A percentile compares a stretch with the other conserved stretches of the same genome.
Evolutionary conservation across 2,329 filamentous ascomycete species (phyloP).

Genomic region (Penicillium sp.): DNA sequence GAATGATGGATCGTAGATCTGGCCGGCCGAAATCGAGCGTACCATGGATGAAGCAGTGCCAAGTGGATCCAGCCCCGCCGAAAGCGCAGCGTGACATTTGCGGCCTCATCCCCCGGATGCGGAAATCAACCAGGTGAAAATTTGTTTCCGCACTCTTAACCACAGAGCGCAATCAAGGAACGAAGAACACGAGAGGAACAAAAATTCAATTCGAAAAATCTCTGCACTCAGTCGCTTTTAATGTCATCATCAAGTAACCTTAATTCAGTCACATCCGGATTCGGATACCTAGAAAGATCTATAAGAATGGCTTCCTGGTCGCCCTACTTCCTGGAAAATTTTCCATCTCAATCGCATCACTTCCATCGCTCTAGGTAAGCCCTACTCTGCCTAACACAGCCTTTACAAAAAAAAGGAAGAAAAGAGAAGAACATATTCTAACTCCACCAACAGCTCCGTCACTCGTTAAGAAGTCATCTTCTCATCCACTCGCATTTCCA

Average conservation of each 20-base stretch:
- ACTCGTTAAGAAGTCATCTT: conserved; percentile 20
- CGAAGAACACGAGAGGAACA: conserved; percentile 15
- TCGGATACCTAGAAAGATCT: conserved; percentile 15
- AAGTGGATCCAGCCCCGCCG: conserved; percentile 5
- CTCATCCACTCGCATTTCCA: conserved; percentile 18
- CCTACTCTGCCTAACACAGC: neutral
- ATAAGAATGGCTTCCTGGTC: conserved; percentile 19
- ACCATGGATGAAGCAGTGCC: neutral
- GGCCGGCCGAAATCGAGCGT: neutral
- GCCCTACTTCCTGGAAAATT: neutral
- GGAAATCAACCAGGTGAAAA: conserved; percentile 15
- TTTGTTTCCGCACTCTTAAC: conserved; percentile 5
- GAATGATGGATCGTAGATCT: neutral
- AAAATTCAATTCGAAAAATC: conserved; percentile 3
- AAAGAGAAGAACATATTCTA: neutral
- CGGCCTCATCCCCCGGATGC: conserved; percentile 21
- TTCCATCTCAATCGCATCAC: conserved; percentile 8
- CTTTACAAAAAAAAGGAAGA: too few species aligned
- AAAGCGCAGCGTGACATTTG: conserved; percentile 19
- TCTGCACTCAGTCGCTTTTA: neutral
- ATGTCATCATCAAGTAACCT: conserved; percentile 20
- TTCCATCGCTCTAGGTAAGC: conserved; percentile 12
- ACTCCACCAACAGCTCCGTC: conserved; percentile 15
- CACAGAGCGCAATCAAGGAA: conserved; percentile 14
- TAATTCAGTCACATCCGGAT: conserved; percentile 16